These are phyloP conservation scores for Cladosporium sphaerospermum DNA, from an alignment of 2,329 filamentous ascomycete genomes.

Conservation along the genomic window DNA sequence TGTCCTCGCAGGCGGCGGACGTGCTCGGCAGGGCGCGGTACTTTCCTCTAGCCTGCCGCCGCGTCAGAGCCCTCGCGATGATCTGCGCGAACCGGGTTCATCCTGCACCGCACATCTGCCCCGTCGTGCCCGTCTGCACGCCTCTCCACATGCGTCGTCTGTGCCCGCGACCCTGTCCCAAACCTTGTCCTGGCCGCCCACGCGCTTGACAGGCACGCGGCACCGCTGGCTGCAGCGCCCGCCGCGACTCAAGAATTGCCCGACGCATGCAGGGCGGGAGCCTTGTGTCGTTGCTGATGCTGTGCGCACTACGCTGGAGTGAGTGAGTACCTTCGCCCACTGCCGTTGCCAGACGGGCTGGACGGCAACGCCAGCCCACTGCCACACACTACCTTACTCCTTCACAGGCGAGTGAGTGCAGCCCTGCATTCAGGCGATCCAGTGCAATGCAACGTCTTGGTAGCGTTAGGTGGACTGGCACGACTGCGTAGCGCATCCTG, in stretches of 20 bases:
- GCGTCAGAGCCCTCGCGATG: slow-evolving; percentile 7
- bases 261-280: slow-evolving; percentile 1
- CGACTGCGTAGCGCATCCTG: slow-evolving; percentile 6
- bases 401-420: too few species aligned
- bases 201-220: slow-evolving; percentile 5
- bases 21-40: slow-evolving; percentile 1
- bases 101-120: slow-evolving; percentile 3
- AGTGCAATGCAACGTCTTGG: too few species aligned
- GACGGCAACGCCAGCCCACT: too few species aligned
- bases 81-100: slow-evolving; percentile 11
- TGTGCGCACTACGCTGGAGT: too few species aligned
- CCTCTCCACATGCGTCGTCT: not conserved
- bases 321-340: too few species aligned
- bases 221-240: not conserved
- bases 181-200: slow-evolving; percentile 10
- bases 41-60: slow-evolving; percentile 10
- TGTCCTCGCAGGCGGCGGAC: too few species aligned
- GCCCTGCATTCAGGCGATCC: too few species aligned
- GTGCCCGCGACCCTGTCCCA: not conserved
- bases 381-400: too few species aligned
- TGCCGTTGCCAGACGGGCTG: too few species aligned
- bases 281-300: too few species aligned
- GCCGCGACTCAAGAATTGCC: slow-evolving; percentile 1
- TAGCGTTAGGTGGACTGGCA: too few species aligned
- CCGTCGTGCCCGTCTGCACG: slow-evolving; percentile 1